phyloP scores from a whole-genome alignment of 2,329 filamentous ascomycete species.

The Fusarium continuum region DNA sequence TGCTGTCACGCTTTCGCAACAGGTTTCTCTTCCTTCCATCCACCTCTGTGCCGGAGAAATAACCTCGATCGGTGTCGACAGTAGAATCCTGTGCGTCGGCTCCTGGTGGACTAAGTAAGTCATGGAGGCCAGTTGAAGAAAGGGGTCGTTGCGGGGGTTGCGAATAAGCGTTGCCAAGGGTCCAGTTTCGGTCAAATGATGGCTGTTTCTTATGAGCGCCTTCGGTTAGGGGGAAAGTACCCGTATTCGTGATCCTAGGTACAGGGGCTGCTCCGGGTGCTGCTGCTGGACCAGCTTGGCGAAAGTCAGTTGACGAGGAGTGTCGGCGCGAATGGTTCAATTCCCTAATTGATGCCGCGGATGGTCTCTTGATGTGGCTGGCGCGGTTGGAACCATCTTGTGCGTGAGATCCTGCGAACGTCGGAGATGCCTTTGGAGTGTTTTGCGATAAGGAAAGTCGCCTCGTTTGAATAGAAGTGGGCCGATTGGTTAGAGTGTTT shows the following conservation, averaged over 20 bases:
- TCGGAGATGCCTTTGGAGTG: constrained; percentile 59
- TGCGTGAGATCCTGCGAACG: constrained; percentile 51
- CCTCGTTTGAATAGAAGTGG: constrained; percentile 57
- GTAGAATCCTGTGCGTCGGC: constrained; percentile 57
- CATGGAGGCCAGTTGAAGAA: constrained; percentile 62
- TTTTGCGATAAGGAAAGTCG: constrained; percentile 59
- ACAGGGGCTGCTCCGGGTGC: constrained; percentile 38
- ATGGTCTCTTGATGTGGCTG: constrained; percentile 69
- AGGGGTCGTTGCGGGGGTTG: constrained; percentile 56
- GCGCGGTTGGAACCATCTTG: constrained; percentile 58
- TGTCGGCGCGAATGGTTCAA: constrained; percentile 86
- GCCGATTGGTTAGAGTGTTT: constrained; percentile 65
- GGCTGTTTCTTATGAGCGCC: constrained; percentile 69
- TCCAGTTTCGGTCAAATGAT: constrained; percentile 77
- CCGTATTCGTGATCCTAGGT: constrained; percentile 55
- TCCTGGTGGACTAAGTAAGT: constrained; percentile 52
- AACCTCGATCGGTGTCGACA: constrained; percentile 82
- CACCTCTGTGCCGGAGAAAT: constrained; percentile 89
- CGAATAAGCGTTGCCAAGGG: constrained; percentile 62
- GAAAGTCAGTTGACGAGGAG: constrained; percentile 80
- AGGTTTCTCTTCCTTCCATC: constrained; percentile 81
- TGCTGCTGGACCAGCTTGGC: constrained; percentile 48
- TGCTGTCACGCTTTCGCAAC: constrained; percentile 79
- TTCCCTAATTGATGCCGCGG: constrained; percentile 82
- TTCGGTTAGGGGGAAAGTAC: constrained; percentile 54